phyloP scores from a whole-genome alignment of 352 stramenopile genomes.

The Saprolegnia diclina region DNA sequence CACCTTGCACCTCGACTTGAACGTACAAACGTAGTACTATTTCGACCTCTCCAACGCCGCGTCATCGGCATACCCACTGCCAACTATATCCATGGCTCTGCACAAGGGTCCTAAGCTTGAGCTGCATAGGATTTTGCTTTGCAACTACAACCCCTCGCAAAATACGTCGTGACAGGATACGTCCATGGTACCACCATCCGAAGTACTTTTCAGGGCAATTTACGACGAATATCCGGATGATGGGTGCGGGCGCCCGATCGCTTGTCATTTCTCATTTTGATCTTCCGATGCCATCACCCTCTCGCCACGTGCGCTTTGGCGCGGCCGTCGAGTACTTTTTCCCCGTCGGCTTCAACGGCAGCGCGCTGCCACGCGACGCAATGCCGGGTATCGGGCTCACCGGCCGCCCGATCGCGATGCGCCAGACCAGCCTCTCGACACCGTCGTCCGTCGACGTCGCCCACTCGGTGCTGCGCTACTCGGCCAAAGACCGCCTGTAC shows the following conservation, averaged over 20 bases:
- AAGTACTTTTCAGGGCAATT: too few species aligned
- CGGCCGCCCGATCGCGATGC: background rate
- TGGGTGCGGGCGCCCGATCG: background rate
- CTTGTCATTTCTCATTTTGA: background rate
- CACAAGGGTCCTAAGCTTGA: too few species aligned
- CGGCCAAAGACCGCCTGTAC: background rate
- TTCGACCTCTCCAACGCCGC: too few species aligned
- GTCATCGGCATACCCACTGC: too few species aligned
- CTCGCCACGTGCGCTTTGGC: background rate
- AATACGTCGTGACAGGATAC: too few species aligned
- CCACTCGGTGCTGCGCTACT: background rate
- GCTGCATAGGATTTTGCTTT: too few species aligned
- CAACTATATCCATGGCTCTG: too few species aligned
- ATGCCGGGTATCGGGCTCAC: background rate
- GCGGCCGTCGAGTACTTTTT: background rate
- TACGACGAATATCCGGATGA: too few species aligned
- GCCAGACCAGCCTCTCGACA: background rate
- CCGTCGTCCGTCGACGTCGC: background rate
- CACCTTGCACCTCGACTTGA: background rate
- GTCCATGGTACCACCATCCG: too few species aligned
- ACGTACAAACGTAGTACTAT: background rate
- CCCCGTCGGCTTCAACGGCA: slow-evolving; percentile 1
- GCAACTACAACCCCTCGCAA: too few species aligned
- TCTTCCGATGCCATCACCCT: background rate
- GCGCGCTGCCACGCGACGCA: background rate